Evolutionary conservation across 805 yeast species (phyloP), one percentile per base, ranked within the genome.

Genomic region (Dipodascopsis uninucleata): DNA sequence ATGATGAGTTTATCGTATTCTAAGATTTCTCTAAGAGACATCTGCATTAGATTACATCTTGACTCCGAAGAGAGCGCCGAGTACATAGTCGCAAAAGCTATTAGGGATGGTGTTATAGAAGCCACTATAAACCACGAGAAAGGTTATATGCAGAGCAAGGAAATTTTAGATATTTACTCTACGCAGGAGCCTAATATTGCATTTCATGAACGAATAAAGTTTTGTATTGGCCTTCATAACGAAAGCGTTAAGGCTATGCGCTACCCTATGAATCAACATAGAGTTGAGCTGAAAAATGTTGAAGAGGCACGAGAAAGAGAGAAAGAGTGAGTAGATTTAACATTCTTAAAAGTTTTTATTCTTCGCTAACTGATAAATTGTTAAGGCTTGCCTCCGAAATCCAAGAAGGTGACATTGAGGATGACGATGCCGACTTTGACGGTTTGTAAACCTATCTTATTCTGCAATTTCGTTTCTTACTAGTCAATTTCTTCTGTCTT

Each of bases 11-110:
- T 93, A 59, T 81, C 96, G 5, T 93, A 93, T 70, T 84, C 93
- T 49, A 81, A 79, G 63, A 93, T 93, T 50, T 85, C 97, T 3
- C 75, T 93, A 59, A 85, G 83, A 65, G 99, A 93, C 62, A 88
- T 93, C 45, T 93, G 98, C 66, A 76, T 93, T 59, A 86, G 90
- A 62, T 76, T 93, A 62, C 88, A 85, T 57, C 75, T 93, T 52
- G 98, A 90, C 60, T 81, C 89, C 38, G 99, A 93, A 70, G 89
- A 93, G 61, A 82, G 90, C 58, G 95, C 96, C 1, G 99, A 93
- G 70, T 93, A 90, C 65, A 88, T 93, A 65, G 96, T 93, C 18
- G 86, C 96, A 29, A 90, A 93, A 71, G 93, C 97, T 21, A 90
- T 93, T 47, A 81, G 96, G 60, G 99, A 93, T 64, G 96, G 96